Conservation (phyloP, 441 rosid species). For the Capsella rubella region DNA sequence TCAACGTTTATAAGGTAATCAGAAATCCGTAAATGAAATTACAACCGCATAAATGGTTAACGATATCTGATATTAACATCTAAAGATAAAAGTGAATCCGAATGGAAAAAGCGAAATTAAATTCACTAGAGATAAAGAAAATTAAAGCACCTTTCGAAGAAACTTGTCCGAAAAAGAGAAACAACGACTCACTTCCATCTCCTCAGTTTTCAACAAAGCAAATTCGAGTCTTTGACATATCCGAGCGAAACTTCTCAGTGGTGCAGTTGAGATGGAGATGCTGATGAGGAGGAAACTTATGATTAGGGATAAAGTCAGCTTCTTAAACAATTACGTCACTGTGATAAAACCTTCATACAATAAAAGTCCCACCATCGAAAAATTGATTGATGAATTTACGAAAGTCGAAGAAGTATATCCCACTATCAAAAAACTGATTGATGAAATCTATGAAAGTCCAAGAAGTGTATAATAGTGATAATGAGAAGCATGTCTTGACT, state of each 20-base stretch:
- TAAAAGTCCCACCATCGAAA: neutral
- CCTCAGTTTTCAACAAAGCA: slow-evolving; percentile 3
- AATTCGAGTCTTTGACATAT: neutral
- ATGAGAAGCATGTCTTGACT: neutral
- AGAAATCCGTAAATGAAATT: neutral
- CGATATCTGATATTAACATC: neutral
- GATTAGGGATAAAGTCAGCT: slow-evolving; percentile 4
- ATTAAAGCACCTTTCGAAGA: slow-evolving; percentile 17
- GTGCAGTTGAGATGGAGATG: slow-evolving; percentile 4
- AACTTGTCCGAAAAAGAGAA: slow-evolving; percentile 25
- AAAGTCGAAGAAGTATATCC: neutral
- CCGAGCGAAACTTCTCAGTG: neutral
- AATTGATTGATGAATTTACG: neutral
- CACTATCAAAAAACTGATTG: neutral
- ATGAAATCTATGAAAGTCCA: neutral
- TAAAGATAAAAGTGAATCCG: neutral
- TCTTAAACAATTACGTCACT: slow-evolving; percentile 11
- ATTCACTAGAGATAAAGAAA: neutral
- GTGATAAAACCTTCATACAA: neutral
- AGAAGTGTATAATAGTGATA: slow-evolving; percentile 12
- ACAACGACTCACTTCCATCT: slow-evolving; percentile 30
- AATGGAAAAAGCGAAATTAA: neutral
- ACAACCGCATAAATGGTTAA: neutral
- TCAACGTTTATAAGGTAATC: neutral
- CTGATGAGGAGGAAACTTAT: neutral